These are phyloP conservation scores for Hapsidospora chrysogenum DNA, from an alignment of 495 filamentous ascomycete species.

Conservation along the genomic window DNA sequence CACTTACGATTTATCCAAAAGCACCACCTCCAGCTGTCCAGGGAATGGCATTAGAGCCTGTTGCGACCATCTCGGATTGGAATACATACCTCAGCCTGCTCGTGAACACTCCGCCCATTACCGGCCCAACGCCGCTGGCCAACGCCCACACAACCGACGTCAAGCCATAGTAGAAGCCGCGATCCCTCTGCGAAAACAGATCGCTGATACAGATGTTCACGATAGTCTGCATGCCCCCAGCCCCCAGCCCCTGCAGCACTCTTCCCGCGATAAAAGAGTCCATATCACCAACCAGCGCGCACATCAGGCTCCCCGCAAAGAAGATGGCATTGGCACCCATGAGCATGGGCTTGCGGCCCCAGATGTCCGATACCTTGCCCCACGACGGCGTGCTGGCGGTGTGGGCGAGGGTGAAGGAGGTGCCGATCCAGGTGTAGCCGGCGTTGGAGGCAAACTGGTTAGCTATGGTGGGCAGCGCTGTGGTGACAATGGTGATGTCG, in stretches of 20 bases:
- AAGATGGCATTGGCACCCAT: conserved; percentile 48
- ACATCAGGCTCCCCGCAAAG: conserved; percentile 41
- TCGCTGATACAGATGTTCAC: conserved; percentile 64
- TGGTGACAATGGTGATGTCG: conserved; percentile 29
- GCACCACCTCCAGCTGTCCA: no score
- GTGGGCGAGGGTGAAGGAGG: conserved; percentile 48
- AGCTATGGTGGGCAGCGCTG: conserved; percentile 38
- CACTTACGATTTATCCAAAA: no score
- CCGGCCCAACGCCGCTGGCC: no score
- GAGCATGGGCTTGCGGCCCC: conserved; percentile 55
- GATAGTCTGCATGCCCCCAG: conserved; percentile 57
- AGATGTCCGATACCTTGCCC: conserved; percentile 67
- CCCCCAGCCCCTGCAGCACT: conserved; percentile 55
- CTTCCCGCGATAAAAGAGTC: conserved; percentile 52
- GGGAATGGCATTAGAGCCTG: no score
- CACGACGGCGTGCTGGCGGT: conserved; percentile 52
- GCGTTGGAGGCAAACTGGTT: conserved; percentile 41
- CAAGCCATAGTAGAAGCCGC: no score
- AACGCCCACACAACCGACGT: no score
- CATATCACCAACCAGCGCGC: conserved; percentile 44
- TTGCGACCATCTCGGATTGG: no score
- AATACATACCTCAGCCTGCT: no score
- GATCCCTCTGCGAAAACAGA: no score
- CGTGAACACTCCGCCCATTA: no score
- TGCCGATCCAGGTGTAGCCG: conserved; percentile 61